Percentiles rank a stretch among this genome's conserved stretches.
Conservation (phyloP, 805 yeast genomes). For the Ogataea paradorogensis region DNA sequence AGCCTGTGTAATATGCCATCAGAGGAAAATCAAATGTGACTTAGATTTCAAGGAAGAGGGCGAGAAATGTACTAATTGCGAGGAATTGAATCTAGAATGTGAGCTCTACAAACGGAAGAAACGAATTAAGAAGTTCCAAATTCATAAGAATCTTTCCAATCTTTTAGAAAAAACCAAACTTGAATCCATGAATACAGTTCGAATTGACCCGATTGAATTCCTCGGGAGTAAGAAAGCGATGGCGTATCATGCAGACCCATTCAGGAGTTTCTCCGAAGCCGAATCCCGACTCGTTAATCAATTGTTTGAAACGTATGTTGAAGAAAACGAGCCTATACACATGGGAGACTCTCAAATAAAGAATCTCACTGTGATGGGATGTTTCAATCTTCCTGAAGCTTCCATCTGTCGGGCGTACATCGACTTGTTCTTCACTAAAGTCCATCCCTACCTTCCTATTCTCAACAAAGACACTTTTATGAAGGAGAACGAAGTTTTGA, state of each 20-base stretch:
- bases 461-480: slow-evolving; percentile 60
- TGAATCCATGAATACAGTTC: slow-evolving; percentile 12
- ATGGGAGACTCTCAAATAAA: slow-evolving; percentile 47
- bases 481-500: slow-evolving; percentile 45
- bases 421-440: slow-evolving; percentile 54
- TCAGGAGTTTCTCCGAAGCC: slow-evolving; percentile 1
- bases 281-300: slow-evolving; percentile 3
- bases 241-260: neutral
- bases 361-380: slow-evolving; percentile 60
- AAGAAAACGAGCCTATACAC: slow-evolving; percentile 2
- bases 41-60: slow-evolving; percentile 55
- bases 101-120: slow-evolving; percentile 57
- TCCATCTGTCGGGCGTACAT: slow-evolving; percentile 58
- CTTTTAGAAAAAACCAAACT: slow-evolving; percentile 10
- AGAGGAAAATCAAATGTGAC: slow-evolving; percentile 70
- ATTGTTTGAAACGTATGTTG: slow-evolving; percentile 6
- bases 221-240: neutral
- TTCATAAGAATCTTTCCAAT: slow-evolving; percentile 12
- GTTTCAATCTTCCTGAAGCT: slow-evolving; percentile 60
- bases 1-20: slow-evolving; percentile 69
- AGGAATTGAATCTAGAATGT: slow-evolving; percentile 53
- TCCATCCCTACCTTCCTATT: slow-evolving; percentile 69
- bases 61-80: slow-evolving; percentile 47
- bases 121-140: slow-evolving; percentile 16
- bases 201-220: slow-evolving; percentile 11